These are phyloP conservation scores for Chrysochromulina tobinii DNA, from an alignment of 78 protist genomes.

Conservation along the genomic window DNA sequence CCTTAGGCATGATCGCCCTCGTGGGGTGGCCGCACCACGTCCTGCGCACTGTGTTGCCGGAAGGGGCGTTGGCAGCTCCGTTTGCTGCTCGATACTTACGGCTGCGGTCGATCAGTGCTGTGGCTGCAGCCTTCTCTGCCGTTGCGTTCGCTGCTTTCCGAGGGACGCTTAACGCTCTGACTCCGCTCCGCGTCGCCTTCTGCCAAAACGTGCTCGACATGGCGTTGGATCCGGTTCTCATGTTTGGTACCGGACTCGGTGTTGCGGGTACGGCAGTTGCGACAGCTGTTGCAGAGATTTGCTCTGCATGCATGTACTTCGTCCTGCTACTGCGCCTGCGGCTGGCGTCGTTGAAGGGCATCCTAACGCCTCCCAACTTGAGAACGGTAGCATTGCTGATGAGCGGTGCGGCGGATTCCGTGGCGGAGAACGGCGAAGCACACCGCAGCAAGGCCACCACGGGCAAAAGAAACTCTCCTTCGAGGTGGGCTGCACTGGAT, in stretches of 20 bases:
- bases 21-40: neutral
- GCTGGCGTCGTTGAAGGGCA: neutral
- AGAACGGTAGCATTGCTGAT: neutral
- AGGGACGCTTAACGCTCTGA: neutral
- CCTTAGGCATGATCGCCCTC: neutral
- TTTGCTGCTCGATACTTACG: neutral
- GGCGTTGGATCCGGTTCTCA: neutral
- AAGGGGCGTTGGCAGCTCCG: neutral
- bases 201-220: neutral
- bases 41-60: neutral
- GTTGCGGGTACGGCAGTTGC: conserved; percentile 1
- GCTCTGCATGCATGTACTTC: neutral
- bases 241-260: neutral
- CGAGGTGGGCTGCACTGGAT: no score
- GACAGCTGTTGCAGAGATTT: neutral
- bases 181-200: neutral
- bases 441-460: no score
- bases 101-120: neutral
- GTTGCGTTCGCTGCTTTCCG: neutral
- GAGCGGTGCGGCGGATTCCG: neutral
- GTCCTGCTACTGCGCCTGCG: neutral
- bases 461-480: no score
- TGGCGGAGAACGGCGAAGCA: no score
- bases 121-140: neutral
- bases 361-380: neutral